These are phyloP conservation scores for Fusarium nematophilum DNA, from an alignment of 2,329 filamentous ascomycete genomes.

Conservation along the genomic window DNA sequence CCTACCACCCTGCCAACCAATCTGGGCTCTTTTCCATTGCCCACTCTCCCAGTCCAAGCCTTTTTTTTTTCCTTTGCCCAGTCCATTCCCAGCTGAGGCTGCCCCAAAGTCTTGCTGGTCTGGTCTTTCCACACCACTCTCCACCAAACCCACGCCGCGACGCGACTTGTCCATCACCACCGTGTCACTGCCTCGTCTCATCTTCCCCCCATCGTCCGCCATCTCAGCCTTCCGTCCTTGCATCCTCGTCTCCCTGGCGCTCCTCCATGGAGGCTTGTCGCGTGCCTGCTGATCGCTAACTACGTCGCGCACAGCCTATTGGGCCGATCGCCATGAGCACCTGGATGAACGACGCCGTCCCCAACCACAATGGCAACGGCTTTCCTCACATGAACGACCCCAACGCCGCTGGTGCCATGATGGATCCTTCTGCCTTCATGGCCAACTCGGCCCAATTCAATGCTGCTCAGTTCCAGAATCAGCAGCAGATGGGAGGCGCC, in stretches of 20 bases:
- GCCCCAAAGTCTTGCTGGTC: slow-evolving; percentile 40
- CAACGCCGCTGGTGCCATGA: slow-evolving; percentile 67
- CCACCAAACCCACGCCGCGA: slow-evolving; percentile 56
- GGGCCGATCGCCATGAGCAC: slow-evolving; percentile 71
- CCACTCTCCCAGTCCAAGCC: slow-evolving; percentile 27
- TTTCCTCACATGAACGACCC: slow-evolving; percentile 74
- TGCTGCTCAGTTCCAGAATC: slow-evolving; percentile 67
- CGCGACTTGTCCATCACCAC: slow-evolving; percentile 57
- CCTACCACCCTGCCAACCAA: slow-evolving; percentile 39
- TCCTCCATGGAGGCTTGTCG: slow-evolving; percentile 55
- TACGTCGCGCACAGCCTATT: slow-evolving; percentile 56
- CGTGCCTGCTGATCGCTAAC: slow-evolving; percentile 59
- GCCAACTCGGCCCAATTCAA: slow-evolving; percentile 70
- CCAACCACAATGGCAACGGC: slow-evolving; percentile 77
- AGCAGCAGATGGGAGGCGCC: slow-evolving; percentile 62
- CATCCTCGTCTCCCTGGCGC: slow-evolving; percentile 46
- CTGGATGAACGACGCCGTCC: slow-evolving; percentile 78
- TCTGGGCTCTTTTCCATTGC: slow-evolving; percentile 36
- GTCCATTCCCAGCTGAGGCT: slow-evolving; percentile 33
- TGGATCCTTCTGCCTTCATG: slow-evolving; percentile 75
- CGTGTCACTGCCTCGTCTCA: slow-evolving; percentile 61
- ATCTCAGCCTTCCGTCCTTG: slow-evolving; percentile 51
- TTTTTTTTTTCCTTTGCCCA: slow-evolving; percentile 24
- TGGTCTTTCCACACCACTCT: slow-evolving; percentile 50
- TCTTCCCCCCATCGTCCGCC: slow-evolving; percentile 48